Percentiles rank a stretch among this genome's conserved stretches.
These are phyloP conservation scores for Chalaropsis thielavioides DNA, from an alignment of 2,329 filamentous ascomycete species.

Conservation along the genomic window DNA sequence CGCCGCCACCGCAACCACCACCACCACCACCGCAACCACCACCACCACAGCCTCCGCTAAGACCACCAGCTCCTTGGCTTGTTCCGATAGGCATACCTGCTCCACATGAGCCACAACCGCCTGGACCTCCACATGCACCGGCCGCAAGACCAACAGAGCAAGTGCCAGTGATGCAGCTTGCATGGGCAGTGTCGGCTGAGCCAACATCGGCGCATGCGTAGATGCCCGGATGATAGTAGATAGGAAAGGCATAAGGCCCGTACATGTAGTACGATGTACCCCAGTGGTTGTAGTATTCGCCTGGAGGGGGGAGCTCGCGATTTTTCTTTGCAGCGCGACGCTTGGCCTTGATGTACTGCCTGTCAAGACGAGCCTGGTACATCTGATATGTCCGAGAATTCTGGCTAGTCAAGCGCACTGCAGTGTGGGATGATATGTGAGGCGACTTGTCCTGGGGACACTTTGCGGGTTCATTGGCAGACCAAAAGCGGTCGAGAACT, in stretches of 20 bases:
- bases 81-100: conserved; percentile 19
- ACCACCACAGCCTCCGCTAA: conserved; percentile 9
- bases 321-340: conserved; percentile 37
- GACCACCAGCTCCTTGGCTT: conserved; percentile 14
- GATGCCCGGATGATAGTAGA: conserved; percentile 30
- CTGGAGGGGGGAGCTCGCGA: conserved; percentile 31
- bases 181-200: conserved; percentile 19
- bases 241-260: conserved; percentile 31
- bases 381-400: not conserved
- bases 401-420: conserved; percentile 31
- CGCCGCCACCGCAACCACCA: not conserved
- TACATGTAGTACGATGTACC: conserved; percentile 38
- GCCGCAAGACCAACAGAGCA: conserved; percentile 33
- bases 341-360: conserved; percentile 41
- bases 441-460: conserved; percentile 44
- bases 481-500: conserved; percentile 31
- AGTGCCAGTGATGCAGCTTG: conserved; percentile 30
- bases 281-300: conserved; percentile 41
- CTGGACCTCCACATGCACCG: conserved; percentile 32
- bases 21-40: conserved; percentile 1
- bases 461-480: conserved; percentile 33
- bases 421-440: conserved; percentile 62
- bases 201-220: conserved; percentile 34
- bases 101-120: conserved; percentile 23
- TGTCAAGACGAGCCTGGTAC: conserved; percentile 30